Conservation (phyloP, 2,329 filamentous ascomycete genomes). For the Aspergillus versicolor region DNA sequence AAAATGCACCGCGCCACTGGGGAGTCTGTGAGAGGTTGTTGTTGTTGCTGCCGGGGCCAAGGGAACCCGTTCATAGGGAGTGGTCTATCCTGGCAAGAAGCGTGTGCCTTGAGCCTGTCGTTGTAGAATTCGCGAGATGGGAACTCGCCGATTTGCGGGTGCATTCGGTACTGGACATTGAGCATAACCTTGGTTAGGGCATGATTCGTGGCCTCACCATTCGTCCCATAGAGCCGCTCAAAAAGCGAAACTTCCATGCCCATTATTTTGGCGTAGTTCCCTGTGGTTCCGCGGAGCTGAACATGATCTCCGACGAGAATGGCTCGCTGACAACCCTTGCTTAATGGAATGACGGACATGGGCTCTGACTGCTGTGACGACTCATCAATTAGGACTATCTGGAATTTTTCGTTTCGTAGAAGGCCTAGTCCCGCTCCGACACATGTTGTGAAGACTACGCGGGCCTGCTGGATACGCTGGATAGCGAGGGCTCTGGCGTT, state of each 20-base stretch:
- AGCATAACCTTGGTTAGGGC: neutral
- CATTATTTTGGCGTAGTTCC: neutral
- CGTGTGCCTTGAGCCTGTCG: neutral
- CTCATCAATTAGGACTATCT: neutral
- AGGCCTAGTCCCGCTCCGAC: neutral
- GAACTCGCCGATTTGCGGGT: neutral
- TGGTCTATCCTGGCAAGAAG: neutral
- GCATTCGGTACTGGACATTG: conserved; percentile 3
- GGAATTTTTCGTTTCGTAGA: neutral
- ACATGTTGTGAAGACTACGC: conserved; percentile 1
- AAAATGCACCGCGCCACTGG: neutral
- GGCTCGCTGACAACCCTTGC: neutral
- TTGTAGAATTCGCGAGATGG: neutral
- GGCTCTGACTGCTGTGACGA: neutral
- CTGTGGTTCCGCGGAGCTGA: neutral
- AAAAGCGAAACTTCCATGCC: neutral
- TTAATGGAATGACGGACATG: neutral
- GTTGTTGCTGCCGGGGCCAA: neutral
- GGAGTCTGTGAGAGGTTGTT: no score
- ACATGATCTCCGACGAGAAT: conserved; percentile 1
- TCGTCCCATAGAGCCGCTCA: neutral
- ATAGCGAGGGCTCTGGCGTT: neutral
- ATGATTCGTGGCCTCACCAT: neutral
- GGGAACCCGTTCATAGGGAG: neutral
- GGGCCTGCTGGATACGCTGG: neutral